These are phyloP conservation scores for Saturnispora mendoncae DNA, from an alignment of 805 yeast genomes.

Conservation along the genomic window DNA sequence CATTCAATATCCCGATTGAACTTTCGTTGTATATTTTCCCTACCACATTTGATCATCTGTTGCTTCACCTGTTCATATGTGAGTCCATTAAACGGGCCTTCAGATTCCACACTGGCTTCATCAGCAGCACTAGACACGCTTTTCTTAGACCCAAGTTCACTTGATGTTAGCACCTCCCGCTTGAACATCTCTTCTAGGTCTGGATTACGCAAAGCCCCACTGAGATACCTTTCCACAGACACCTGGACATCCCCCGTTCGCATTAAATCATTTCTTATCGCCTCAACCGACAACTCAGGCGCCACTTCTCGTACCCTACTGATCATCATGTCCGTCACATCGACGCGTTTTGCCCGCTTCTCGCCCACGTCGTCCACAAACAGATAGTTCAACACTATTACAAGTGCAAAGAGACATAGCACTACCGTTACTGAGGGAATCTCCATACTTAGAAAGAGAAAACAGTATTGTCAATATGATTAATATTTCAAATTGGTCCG, in stretches of 20 bases:
- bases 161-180: too few relatives aligned
- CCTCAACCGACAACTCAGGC: constrained; percentile 59
- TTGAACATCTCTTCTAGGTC: neutral
- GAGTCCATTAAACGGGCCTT: constrained; percentile 33
- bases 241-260: constrained; percentile 72
- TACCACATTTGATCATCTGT: constrained; percentile 53
- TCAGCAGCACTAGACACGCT: neutral
- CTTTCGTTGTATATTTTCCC: constrained; percentile 39
- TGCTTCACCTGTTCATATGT: constrained; percentile 40
- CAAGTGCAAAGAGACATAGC: constrained; percentile 37
- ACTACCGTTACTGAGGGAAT: constrained; percentile 44
- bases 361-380: constrained; percentile 32
- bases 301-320: constrained; percentile 79
- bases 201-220: constrained; percentile 20
- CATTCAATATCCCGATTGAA: constrained; percentile 12
- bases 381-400: constrained; percentile 58
- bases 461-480: too few relatives aligned
- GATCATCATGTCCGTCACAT: constrained; percentile 60
- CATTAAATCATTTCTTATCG: constrained; percentile 65
- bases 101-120: neutral
- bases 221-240: constrained; percentile 66
- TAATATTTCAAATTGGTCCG: too few relatives aligned
- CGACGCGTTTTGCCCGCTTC: neutral
- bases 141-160: neutral
- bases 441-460: constrained; percentile 15